These are phyloP conservation scores for Saposhnikovia divaricata DNA, from an alignment of 129 eudicot species.

Conservation along the genomic window DNA sequence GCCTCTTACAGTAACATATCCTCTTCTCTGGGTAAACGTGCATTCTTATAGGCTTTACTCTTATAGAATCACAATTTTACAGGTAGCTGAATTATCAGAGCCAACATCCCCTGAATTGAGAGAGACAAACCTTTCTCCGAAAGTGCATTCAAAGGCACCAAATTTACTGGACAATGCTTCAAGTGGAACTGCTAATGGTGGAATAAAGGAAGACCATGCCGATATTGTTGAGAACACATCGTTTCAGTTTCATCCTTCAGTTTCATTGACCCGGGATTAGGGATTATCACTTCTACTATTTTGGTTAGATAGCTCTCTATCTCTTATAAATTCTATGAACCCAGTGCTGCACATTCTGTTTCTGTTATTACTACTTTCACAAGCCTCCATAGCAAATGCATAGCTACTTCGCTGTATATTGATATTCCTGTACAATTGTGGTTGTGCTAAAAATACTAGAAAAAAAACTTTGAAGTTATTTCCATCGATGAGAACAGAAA, in stretches of 20 bases:
- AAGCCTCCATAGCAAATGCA: not conserved
- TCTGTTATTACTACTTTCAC: not conserved
- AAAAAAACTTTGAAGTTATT: not conserved
- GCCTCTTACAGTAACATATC: not conserved
- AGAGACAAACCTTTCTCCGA: conserved; percentile 88
- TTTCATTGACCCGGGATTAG: conserved; percentile 73
- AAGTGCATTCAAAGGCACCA: conserved; percentile 84
- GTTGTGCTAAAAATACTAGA: not conserved
- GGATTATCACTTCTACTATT: conserved; percentile 78
- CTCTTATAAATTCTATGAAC: not conserved
- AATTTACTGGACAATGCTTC: conserved; percentile 45
- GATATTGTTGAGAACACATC: conserved; percentile 87
- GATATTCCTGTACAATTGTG: not conserved
- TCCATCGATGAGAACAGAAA: not conserved
- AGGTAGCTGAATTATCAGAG: conserved; percentile 96
- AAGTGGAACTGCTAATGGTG: conserved; percentile 37
- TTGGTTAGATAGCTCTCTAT: conserved; percentile 43
- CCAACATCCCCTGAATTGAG: conserved; percentile 75
- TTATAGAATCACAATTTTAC: conserved; percentile 10
- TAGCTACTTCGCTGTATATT: not conserved
- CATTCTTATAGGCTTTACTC: not conserved
- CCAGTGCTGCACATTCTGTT: not conserved
- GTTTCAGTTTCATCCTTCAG: conserved; percentile 71
- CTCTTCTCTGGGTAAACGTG: not conserved
- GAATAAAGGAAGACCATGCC: conserved; percentile 40